Conservation (phyloP, 805 yeast species). For the Clavispora vitiphila region DNA sequence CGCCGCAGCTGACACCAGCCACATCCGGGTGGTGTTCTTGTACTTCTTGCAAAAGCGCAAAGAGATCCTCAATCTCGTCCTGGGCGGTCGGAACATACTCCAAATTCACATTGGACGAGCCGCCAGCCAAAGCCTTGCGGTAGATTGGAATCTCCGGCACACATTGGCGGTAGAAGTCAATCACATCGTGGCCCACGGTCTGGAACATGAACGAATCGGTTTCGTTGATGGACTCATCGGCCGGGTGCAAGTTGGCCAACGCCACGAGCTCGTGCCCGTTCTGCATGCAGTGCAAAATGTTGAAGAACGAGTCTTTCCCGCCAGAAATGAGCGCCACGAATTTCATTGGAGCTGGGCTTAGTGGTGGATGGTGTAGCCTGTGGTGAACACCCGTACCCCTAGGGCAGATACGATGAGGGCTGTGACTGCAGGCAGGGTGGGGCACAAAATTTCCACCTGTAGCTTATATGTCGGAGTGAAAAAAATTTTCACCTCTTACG, state of each 20-base stretch:
- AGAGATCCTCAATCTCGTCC: conserved; percentile 89
- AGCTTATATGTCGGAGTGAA: background rate
- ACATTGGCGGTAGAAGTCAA: conserved; percentile 62
- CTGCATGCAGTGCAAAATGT: conserved; percentile 76
- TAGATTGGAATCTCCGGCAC: conserved; percentile 71
- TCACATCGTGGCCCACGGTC: conserved; percentile 87
- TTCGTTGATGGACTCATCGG: conserved; percentile 42
- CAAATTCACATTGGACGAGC: conserved; percentile 56
- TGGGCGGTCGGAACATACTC: conserved; percentile 64
- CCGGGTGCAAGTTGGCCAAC: conserved; percentile 78
- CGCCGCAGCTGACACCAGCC: conserved; percentile 91
- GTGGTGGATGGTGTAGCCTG: too few relatives aligned
- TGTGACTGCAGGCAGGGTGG: background rate
- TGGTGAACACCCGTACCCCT: background rate
- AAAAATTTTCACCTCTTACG: background rate
- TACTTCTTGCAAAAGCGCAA: conserved; percentile 45
- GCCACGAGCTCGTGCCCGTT: conserved; percentile 86
- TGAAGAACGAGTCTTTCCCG: conserved; percentile 93
- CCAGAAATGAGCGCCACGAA: conserved; percentile 91
- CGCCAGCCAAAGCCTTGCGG: conserved; percentile 59
- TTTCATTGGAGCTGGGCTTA: conserved; percentile 57
- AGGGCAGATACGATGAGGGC: background rate
- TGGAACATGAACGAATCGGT: conserved; percentile 96
- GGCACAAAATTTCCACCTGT: background rate
- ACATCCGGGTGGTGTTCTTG: conserved; percentile 58